Evolutionary conservation across 2,329 filamentous ascomycete genomes (phyloP), one percentile per base, ranked within the genome.

Genomic region (Fusarium papillatum): DNA sequence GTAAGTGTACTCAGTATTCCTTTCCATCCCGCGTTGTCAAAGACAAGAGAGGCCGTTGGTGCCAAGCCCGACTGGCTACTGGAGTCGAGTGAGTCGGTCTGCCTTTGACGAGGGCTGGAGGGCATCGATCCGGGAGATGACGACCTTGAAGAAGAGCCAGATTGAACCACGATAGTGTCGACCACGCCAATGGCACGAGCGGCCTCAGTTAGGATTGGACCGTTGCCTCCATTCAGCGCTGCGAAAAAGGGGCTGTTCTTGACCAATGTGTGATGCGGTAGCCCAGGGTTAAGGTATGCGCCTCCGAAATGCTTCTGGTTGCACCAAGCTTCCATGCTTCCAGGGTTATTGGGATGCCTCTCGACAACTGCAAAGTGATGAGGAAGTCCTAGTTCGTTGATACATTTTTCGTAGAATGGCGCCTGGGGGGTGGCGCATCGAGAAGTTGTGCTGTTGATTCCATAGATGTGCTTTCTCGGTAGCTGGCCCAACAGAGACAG

Each of bases 1-100:
- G 93, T 97, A 70, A 97, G 86, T 1, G 95, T 95, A 64, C 94
- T 93, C 60, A 95, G 88, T 69, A 97, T 96, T 2, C 95, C 95
- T 82, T 95, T 95, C 94, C 95, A 97, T 17, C 92, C 92, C 14
- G 94, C 93, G 77, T 97, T 97, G 79, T 97, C 95, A 59, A 95
- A 93, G 19, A 96, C 86, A 48, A 96, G 90, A 7, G 86, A 85
- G 0, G 88, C 88, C 65, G 87, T 88, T 14, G 88, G 84, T 3
- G 88, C 83, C 5, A 90, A 78, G 3, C 85, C 85, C 3, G 80
- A 75, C 57, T 83, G 82, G 10, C 75, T 70, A n/a, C 67, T 62
- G 5, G 77, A 70, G 3, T 76, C 77, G 8, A 75, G 48, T 7
- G 75, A 73, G 63, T 81, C 80, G 31, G 72, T 79, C 55, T 80